A percentile compares a stretch with the other conserved stretches of the same genome.
These are phyloP conservation scores for Jatropha curcas DNA, from an alignment of 345 rosid species.

Conservation along the genomic window DNA sequence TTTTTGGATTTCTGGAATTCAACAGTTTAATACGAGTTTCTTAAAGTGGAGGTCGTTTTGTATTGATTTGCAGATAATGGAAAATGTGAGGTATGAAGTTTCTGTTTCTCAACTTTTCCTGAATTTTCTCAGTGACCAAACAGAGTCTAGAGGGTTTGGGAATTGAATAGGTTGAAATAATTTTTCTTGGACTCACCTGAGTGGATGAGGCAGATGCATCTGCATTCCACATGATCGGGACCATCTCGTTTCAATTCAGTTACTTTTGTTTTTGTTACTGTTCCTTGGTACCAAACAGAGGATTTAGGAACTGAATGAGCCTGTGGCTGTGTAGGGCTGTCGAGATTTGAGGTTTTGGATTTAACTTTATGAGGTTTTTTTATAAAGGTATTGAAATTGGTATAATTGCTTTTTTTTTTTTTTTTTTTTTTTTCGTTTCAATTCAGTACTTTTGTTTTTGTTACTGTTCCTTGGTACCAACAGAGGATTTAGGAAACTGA, in stretches of 20 bases:
- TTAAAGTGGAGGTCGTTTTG: neutral
- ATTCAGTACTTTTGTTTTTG: neutral
- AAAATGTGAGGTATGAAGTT: slow-evolving; percentile 23
- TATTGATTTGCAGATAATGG: slow-evolving; percentile 1
- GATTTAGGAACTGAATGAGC: neutral
- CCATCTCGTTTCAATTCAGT: neutral
- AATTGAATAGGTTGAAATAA: slow-evolving; percentile 11
- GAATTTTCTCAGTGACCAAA: slow-evolving; percentile 22
- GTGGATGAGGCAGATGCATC: neutral
- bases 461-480: neutral
- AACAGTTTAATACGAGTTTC: neutral
- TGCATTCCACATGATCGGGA: neutral
- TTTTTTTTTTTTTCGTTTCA: too few relatives aligned
- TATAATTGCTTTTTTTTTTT: neutral
- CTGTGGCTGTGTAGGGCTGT: neutral
- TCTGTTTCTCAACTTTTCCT: neutral
- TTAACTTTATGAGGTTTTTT: neutral
- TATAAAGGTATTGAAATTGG: slow-evolving; percentile 1
- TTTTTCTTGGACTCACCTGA: neutral
- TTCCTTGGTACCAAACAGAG: slow-evolving; percentile 1
- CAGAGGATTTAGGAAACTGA: neutral
- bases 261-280: neutral
- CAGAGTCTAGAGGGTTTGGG: slow-evolving; percentile 8
- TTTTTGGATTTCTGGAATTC: neutral
- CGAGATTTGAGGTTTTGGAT: neutral